Evolutionary conservation across 208 protist genomes (phyloP).

Genomic region (Baffinella frigidus): DNA sequence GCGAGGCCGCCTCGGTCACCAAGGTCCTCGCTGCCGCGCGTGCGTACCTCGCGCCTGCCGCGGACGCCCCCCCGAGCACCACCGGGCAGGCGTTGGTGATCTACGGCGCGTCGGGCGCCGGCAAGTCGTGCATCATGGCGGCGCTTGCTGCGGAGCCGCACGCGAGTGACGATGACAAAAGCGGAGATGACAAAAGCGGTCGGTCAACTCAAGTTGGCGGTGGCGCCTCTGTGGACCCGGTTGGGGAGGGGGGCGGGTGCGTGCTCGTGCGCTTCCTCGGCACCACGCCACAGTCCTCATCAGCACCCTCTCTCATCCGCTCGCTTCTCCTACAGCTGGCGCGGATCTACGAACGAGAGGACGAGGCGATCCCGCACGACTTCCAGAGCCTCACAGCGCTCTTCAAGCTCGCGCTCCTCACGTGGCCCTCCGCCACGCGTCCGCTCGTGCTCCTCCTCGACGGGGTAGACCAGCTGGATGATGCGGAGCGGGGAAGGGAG

Average conservation of each 20-base stretch:
- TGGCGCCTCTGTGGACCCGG: no score
- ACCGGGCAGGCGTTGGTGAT: background rate
- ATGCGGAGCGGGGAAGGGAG: background rate
- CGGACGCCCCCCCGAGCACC: no score
- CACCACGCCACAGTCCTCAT: background rate
- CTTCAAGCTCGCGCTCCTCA: background rate
- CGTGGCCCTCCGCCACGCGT: background rate
- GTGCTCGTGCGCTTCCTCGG: conserved; percentile 16
- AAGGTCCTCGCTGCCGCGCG: no score
- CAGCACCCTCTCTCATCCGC: background rate
- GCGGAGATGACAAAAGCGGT: no score
- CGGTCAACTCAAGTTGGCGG: no score
- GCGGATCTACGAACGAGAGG: background rate
- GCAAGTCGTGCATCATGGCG: conserved; percentile 4
- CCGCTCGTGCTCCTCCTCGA: conserved; percentile 27
- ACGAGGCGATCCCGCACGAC: background rate
- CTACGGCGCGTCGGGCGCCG: background rate
- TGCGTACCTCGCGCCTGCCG: no score
- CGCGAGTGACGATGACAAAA: no score
- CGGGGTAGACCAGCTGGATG: conserved; percentile 26
- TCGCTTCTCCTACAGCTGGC: background rate
- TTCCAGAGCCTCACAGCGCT: background rate
- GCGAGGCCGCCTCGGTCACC: no score
- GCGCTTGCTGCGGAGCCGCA: no score
- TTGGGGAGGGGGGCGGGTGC: no score